phyloP scores from a whole-genome alignment of 1,284 basidiomycete genomes.

The Fomitiporia mediterranea region DNA sequence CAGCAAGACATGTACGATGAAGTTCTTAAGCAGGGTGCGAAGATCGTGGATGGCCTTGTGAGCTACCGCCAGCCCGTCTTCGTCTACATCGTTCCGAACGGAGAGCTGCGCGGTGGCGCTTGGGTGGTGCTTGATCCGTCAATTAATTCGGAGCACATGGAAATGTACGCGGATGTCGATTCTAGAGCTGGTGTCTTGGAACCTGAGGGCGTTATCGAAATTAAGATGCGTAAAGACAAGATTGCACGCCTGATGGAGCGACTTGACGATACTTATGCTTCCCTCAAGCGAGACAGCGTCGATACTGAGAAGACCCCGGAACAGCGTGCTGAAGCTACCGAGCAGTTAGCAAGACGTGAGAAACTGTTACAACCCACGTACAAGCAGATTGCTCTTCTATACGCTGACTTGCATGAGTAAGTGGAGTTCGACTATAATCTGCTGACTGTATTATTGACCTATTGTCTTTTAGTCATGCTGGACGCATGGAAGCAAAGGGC shows the following conservation, averaged over 20 bases:
- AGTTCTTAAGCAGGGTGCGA: conserved; percentile 90
- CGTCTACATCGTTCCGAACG: conserved; percentile 98
- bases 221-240: conserved; percentile 91
- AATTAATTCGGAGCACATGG: conserved; percentile 96
- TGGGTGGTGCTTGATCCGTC: conserved; percentile 99
- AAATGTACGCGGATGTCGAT: conserved; percentile 97
- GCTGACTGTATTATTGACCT: conserved; percentile 20
- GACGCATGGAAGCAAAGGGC: conserved; percentile 98
- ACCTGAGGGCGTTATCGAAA: conserved; percentile 95
- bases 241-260: conserved; percentile 90
- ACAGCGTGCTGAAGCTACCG: conserved; percentile 66
- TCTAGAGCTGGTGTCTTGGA: conserved; percentile 97
- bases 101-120: conserved; percentile 97
- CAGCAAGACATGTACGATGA: conserved; percentile 99
- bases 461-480: conserved; percentile 63
- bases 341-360: conserved; percentile 76
- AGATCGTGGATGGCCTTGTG: conserved; percentile 97
- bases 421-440: conserved; percentile 33
- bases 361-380: conserved; percentile 84
- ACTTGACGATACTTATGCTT: conserved; percentile 81
- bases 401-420: conserved; percentile 95
- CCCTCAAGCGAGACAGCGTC: conserved; percentile 77
- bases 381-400: conserved; percentile 90
- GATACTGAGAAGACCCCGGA: conserved; percentile 68
- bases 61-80: conserved; percentile 99